These are phyloP conservation scores for Trichoderma sp. DNA, from an alignment of 2,329 filamentous ascomycete genomes.

Conservation along the genomic window DNA sequence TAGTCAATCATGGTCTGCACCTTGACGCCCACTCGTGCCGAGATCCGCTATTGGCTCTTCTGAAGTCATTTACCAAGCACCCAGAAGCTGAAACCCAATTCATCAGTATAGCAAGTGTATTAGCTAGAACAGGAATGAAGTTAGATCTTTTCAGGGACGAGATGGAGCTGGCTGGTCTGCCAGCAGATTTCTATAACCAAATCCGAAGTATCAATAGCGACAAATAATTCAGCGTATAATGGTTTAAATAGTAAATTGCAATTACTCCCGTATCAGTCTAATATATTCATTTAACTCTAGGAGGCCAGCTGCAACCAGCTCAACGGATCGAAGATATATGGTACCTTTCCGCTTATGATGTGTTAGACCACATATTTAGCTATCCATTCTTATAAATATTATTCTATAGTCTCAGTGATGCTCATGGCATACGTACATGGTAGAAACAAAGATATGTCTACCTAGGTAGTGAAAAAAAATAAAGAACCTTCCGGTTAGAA, in stretches of 20 bases:
- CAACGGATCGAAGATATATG: background rate
- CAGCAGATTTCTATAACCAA: background rate
- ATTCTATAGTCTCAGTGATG: too few relatives aligned
- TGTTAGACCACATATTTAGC: background rate
- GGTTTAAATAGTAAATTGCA: background rate
- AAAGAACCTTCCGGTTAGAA: background rate
- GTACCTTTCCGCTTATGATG: background rate
- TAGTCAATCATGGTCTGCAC: background rate
- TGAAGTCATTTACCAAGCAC: background rate
- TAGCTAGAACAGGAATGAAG: background rate
- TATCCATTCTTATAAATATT: background rate
- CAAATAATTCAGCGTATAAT: background rate
- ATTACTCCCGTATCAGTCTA: background rate
- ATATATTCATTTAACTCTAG: background rate
- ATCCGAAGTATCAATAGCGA: background rate
- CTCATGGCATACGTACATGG: too few relatives aligned
- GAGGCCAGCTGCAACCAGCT: background rate
- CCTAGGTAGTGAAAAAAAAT: background rate
- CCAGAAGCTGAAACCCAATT: background rate
- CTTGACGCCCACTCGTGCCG: background rate
- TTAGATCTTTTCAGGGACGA: background rate
- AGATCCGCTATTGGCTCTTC: background rate
- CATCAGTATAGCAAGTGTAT: background rate
- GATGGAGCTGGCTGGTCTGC: background rate
- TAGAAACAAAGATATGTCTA: background rate